Evolutionary conservation across 1,139 yeast genomes (phyloP).

Genomic region (Saccharomycopsis hybrid): DNA sequence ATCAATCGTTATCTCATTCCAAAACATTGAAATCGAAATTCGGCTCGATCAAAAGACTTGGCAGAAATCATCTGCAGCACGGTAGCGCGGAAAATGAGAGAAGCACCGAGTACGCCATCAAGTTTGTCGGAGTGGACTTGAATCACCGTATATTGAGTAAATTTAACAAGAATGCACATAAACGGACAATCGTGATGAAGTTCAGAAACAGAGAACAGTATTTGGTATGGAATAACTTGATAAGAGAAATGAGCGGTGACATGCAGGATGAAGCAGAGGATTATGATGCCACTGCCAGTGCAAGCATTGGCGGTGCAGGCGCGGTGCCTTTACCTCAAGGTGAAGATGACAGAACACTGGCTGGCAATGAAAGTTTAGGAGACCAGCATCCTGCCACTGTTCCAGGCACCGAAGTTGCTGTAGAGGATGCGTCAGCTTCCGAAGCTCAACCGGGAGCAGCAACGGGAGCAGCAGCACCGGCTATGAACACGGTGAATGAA

Average conservation of each 20-base stretch:
- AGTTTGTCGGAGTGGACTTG: conserved; percentile 20
- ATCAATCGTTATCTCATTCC: too few relatives aligned
- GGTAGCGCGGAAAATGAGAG: not conserved
- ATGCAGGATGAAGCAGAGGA: conserved; percentile 18
- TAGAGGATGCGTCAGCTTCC: too few relatives aligned
- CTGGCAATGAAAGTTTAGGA: too few relatives aligned
- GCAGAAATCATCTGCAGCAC: not conserved
- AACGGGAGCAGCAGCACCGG: conserved; percentile 1
- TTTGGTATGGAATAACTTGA: conserved; percentile 17
- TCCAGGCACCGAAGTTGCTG: too few relatives aligned
- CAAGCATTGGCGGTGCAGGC: too few relatives aligned
- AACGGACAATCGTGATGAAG: conserved; percentile 19
- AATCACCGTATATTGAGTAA: conserved; percentile 18
- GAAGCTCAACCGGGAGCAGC: too few relatives aligned
- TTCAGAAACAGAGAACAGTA: conserved; percentile 16
- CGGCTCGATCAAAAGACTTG: conserved; percentile 15
- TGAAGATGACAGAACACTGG: too few relatives aligned
- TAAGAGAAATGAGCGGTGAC: conserved; percentile 20
- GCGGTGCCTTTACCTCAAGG: too few relatives aligned
- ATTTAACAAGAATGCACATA: conserved; percentile 21
- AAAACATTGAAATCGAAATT: conserved; percentile 15
- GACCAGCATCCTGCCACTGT: too few relatives aligned
- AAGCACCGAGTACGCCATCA: conserved; percentile 13
- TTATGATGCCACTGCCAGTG: too few relatives aligned
- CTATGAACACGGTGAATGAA: not conserved